phyloP scores from a whole-genome alignment of 2,329 filamentous ascomycete species.

The Huntiella moniliformis region DNA sequence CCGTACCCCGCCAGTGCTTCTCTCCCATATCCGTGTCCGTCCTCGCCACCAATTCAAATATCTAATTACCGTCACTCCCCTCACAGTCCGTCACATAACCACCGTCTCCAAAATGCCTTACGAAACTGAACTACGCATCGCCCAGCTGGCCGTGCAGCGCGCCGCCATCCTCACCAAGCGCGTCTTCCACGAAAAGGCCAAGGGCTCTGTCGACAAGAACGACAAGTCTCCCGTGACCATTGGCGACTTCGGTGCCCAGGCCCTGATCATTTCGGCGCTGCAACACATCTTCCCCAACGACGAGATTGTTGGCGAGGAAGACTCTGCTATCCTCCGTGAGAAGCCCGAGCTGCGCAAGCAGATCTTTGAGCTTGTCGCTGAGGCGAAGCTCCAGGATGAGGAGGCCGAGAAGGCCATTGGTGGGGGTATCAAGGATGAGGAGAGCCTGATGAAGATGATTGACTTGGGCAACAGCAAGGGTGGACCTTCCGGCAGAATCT shows the following conservation, averaged over 20 bases:
- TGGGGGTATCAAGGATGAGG: slow-evolving; percentile 48
- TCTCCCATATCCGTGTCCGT: too few relatives aligned
- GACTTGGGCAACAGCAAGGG: slow-evolving; percentile 52
- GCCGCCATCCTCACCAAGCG: slow-evolving; percentile 36
- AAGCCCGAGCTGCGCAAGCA: slow-evolving; percentile 46
- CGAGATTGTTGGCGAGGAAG: slow-evolving; percentile 87
- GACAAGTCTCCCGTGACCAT: slow-evolving; percentile 96
- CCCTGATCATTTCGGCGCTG: slow-evolving; percentile 82
- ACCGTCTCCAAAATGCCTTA: slow-evolving; percentile 19
- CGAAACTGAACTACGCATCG: slow-evolving; percentile 59
- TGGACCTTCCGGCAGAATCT: slow-evolving; percentile 60
- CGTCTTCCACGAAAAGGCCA: slow-evolving; percentile 61
- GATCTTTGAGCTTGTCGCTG: slow-evolving; percentile 66
- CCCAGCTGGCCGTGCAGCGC: slow-evolving; percentile 75
- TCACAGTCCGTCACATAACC: slow-evolving; percentile 2
- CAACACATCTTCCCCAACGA: slow-evolving; percentile 78
- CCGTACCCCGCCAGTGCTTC: not conserved
- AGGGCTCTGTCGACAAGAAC: slow-evolving; percentile 74
- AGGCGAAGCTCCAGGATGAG: slow-evolving; percentile 38
- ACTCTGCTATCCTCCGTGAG: slow-evolving; percentile 59
- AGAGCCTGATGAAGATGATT: slow-evolving; percentile 48
- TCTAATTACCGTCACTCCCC: slow-evolving; percentile 6
- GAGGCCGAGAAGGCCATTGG: slow-evolving; percentile 44
- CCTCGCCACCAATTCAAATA: too few relatives aligned
- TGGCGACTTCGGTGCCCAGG: slow-evolving; percentile 93